Percentiles rank a stretch among this genome's conserved stretches.
These are phyloP conservation scores for Colletotrichum horii DNA, from an alignment of 2,329 filamentous ascomycete genomes.

Conservation along the genomic window DNA sequence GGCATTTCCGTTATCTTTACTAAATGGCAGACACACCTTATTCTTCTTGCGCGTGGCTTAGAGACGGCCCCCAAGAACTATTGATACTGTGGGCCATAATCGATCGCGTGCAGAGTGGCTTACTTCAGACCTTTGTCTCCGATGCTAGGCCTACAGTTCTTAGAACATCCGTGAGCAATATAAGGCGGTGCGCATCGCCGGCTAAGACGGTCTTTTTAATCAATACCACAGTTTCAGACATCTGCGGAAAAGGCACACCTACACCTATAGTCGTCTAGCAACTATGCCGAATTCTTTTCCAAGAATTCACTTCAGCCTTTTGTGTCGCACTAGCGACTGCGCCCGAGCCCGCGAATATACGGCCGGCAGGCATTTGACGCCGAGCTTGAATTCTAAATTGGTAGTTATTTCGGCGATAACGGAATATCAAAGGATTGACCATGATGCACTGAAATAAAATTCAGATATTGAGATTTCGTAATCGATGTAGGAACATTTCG, in stretches of 20 bases:
- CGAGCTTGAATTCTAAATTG: background rate
- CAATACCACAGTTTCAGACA: background rate
- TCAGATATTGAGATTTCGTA: background rate
- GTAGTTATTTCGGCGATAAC: background rate
- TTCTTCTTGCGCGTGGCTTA: background rate
- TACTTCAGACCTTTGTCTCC: background rate
- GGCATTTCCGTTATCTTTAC: background rate
- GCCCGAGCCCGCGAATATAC: background rate
- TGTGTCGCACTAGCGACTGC: background rate
- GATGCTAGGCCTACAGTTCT: background rate
- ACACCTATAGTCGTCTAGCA: background rate
- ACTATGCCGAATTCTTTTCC: accelerated
- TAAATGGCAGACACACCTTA: background rate
- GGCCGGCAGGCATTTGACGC: background rate
- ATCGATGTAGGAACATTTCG: background rate
- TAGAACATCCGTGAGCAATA: background rate
- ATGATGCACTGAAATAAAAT: background rate
- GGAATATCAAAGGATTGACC: background rate
- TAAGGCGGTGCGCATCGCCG: background rate
- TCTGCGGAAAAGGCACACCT: background rate
- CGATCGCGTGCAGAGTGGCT: background rate
- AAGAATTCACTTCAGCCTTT: background rate
- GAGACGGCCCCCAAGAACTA: background rate
- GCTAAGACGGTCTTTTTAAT: background rate
- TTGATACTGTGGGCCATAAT: background rate